phyloP scores from a whole-genome alignment of 192 early-diverging fungal genomes.

The Linnemannia zychae region DNA sequence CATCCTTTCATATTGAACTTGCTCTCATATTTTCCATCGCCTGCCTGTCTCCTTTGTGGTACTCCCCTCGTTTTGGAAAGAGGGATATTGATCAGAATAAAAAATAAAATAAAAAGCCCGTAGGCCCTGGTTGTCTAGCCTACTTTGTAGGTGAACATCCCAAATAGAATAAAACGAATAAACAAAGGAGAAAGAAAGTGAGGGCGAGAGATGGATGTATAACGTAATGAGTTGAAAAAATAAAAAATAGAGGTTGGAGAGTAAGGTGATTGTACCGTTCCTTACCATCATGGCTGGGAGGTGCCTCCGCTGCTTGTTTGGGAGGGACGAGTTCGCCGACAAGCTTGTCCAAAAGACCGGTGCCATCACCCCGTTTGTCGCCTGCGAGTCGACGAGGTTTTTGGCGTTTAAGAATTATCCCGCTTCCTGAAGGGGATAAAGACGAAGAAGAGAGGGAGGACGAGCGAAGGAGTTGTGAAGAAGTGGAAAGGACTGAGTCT shows the following conservation, averaged over 20 bases:
- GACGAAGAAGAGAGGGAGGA: not conserved
- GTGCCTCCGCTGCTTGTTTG: not conserved
- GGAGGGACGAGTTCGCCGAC: not conserved
- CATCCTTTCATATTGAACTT: not conserved
- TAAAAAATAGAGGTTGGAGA: not conserved
- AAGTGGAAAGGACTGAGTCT: not conserved
- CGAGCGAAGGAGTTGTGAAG: not conserved
- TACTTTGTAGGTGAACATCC: no score
- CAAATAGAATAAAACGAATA: no score
- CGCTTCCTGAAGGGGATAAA: not conserved
- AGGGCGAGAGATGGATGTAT: no score
- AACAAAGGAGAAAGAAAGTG: no score
- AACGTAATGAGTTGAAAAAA: not conserved
- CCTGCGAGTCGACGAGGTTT: slow-evolving; percentile 34
- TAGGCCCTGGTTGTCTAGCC: no score
- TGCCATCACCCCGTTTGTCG: slow-evolving; percentile 28
- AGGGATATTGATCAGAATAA: no score
- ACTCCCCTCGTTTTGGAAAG: no score
- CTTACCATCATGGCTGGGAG: not conserved
- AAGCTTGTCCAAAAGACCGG: not conserved
- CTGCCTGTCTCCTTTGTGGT: not conserved
- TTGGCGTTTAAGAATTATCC: not conserved
- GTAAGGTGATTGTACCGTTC: not conserved
- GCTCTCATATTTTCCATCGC: not conserved
- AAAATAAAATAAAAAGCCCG: no score